These are phyloP conservation scores for Colletotrichum tropicale DNA, from an alignment of 2,329 filamentous ascomycete species.

Conservation along the genomic window DNA sequence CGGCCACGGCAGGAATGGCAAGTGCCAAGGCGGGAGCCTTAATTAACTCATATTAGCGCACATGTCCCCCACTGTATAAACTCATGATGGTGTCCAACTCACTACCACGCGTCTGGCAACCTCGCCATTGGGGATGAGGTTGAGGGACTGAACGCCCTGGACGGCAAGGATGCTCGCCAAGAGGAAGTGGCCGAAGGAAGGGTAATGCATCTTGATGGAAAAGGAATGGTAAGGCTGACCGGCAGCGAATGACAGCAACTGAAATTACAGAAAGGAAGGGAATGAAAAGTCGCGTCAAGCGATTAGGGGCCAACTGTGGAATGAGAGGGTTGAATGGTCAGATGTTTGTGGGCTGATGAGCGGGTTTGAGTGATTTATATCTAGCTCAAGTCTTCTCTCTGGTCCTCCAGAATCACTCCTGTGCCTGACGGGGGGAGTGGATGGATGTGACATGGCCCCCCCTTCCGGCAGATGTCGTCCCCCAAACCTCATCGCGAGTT, in stretches of 20 bases:
- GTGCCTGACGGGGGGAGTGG: not conserved
- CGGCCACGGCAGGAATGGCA: constrained; percentile 5
- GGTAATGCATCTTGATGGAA: constrained; percentile 16
- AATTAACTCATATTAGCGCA: not conserved
- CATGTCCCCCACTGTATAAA: not conserved
- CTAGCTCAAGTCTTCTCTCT: constrained; percentile 5
- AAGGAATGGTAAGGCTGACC: constrained; percentile 19
- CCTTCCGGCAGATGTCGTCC: not conserved
- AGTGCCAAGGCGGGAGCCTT: constrained; percentile 20
- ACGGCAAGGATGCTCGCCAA: constrained; percentile 20
- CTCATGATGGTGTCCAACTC: not conserved
- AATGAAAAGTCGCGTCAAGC: constrained; percentile 19
- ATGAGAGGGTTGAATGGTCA: constrained; percentile 7
- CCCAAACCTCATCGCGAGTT: not conserved
- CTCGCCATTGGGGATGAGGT: constrained; percentile 1
- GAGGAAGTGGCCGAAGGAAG: constrained; percentile 16
- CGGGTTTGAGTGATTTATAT: constrained; percentile 24
- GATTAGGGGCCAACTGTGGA: constrained; percentile 16
- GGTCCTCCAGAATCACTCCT: not conserved
- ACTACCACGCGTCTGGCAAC: constrained; percentile 16
- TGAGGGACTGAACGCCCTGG: constrained; percentile 12
- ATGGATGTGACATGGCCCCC: not conserved
- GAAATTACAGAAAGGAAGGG: constrained; percentile 5
- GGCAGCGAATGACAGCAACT: constrained; percentile 21
- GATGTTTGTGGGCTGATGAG: constrained; percentile 9